Evolutionary conservation across 176 grass and related monocot genomes (phyloP).

Genomic region (Thalia dealbata): DNA sequence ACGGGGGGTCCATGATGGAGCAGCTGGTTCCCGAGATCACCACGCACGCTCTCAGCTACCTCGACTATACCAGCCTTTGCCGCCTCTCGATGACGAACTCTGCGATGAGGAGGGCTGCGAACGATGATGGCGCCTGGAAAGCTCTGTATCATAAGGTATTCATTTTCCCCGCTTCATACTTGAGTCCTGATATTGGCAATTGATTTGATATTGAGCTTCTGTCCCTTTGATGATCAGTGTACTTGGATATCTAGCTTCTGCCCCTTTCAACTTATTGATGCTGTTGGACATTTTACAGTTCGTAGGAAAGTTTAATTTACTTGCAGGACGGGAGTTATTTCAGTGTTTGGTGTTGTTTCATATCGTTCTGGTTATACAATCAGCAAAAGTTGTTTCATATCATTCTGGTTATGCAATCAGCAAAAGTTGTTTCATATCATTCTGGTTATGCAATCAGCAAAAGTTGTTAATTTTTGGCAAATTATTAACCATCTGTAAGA

Average conservation of each 20-base stretch:
- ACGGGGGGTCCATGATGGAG: slow-evolving; percentile 88
- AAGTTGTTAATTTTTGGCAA: too few relatives aligned
- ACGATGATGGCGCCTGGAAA: slow-evolving; percentile 94
- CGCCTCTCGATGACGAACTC: slow-evolving; percentile 97
- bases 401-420: too few relatives aligned
- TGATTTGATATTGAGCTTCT: not conserved
- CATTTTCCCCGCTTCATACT: not conserved
- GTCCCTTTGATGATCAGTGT: not conserved
- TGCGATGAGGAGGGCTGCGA: slow-evolving; percentile 87
- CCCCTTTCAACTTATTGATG: not conserved
- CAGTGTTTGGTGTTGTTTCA: not conserved
- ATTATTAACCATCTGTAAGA: too few relatives aligned
- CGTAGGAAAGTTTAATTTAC: not conserved
- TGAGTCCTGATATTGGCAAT: not conserved
- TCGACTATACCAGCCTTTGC: slow-evolving; percentile 91
- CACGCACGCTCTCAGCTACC: slow-evolving; percentile 88
- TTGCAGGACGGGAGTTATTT: not conserved
- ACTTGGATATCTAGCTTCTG: not conserved
- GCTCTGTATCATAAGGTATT: slow-evolving; percentile 69
- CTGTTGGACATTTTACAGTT: not conserved
- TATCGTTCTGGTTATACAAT: too few relatives aligned
- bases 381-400: too few relatives aligned
- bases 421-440: too few relatives aligned
- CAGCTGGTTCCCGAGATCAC: slow-evolving; percentile 97
- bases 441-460: too few relatives aligned